Conservation (phyloP, 2,329 filamentous ascomycete species). For the Epicoccum nigrum region DNA sequence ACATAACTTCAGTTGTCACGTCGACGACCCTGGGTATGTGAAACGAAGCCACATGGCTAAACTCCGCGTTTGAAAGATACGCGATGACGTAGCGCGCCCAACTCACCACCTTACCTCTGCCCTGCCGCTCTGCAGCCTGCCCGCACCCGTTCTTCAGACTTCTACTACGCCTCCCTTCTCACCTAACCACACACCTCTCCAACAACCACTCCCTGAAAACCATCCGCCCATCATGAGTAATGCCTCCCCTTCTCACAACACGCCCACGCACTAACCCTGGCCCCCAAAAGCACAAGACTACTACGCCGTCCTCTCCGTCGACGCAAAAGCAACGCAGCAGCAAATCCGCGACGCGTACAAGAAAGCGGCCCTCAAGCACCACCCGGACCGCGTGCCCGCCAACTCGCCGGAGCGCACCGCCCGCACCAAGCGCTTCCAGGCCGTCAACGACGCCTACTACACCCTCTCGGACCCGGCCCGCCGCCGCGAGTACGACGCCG, state of each 20-base stretch:
- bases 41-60: slow-evolving; percentile 23
- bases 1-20: neutral
- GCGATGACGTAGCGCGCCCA: slow-evolving; percentile 11
- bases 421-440: slow-evolving; percentile 87
- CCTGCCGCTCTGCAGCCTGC: slow-evolving; percentile 2
- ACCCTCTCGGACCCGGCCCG: slow-evolving; percentile 80
- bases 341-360: slow-evolving; percentile 97
- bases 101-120: slow-evolving; percentile 11
- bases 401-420: slow-evolving; percentile 81
- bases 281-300: slow-evolving; percentile 17
- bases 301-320: slow-evolving; percentile 64
- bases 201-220: neutral
- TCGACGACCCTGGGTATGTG: neutral
- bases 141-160: neutral
- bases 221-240: neutral
- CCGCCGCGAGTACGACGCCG: slow-evolving; percentile 82
- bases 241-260: neutral
- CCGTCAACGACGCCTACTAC: slow-evolving; percentile 92
- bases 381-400: slow-evolving; percentile 86
- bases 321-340: slow-evolving; percentile 75
- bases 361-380: slow-evolving; percentile 86
- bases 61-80: slow-evolving; percentile 4
- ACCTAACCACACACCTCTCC: neutral
- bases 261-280: neutral
- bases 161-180: too few relatives aligned